Evolutionary conservation across 768 basidiomycete species (phyloP), one percentile per base, ranked within the genome.

Genomic region (Gyrodon lividus): DNA sequence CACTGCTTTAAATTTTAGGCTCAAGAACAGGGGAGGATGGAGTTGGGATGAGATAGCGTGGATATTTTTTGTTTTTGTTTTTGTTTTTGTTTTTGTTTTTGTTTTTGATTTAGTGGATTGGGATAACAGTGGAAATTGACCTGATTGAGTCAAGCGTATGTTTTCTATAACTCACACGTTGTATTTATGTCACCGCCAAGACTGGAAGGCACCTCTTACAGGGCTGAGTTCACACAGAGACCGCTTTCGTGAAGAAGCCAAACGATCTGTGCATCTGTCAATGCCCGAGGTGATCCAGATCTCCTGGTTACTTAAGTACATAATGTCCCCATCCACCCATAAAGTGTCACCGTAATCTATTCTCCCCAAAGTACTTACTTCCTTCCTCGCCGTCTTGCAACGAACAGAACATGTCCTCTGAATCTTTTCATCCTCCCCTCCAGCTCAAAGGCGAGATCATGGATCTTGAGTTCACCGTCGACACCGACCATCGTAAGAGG

Each of bases 401-500:
- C 4, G 7, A 26, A 26, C 10, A 8, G 13, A 31, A 76, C 76
- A 81, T 83, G 74, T 66, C 77, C 72, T 70, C 81, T 65, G 75
- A 81, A 65, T 68, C 74, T 54, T 79, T 77, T 64, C 77, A 76
- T 59, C 75, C 78, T 22, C 51, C 70, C 55, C 68, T 82, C 46
- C 86, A 86, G 63, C 78, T 85, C 67, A 88, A 88, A 69, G 82
- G 84, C 66, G 84, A 86, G 68, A 77, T 86, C 57, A 84, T 88
- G 81, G 87, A 89, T 71, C 77, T 88, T 51, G 87, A 89, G 60
- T 86, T 84, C 72, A 78, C 78, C 50, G 71, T 81, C 51, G 86
- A 87, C 70, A 84, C 80, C 19, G 81, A 86, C 74, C 85, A 87
- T 61, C 78, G 89, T 71, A 92, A 88, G 68, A 79, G 92, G 61